Evolutionary conservation across 768 basidiomycete species (phyloP), one percentile per base, ranked within the genome.

Genomic region (Boletus subcaerulescens): DNA sequence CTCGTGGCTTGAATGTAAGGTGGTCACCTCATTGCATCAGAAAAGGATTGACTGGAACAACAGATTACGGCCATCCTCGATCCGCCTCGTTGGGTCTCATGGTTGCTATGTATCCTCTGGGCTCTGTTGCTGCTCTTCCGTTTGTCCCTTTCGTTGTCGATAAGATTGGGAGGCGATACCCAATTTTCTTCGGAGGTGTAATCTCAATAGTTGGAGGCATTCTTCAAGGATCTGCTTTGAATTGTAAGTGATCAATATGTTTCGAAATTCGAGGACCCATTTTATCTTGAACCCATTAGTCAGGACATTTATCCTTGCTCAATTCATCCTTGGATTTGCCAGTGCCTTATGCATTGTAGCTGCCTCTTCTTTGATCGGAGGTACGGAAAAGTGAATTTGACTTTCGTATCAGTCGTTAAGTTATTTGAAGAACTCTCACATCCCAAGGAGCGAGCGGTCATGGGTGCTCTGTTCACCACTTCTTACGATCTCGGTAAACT

Each of bases 21-120:
- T 8, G 2, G 7, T 39, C 38, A n/a, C n/a, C 6, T 39, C 38
- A 15, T 39, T n/a, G 38, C 7, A 14, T 39, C 17, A 13, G 15
- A 15, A 39, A 22, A 13, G 17, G 38, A 17, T n/a, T 39, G 38
- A 39, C 17, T 39, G 4, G 7, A 8, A 38, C 6, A 9, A 0
- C 39, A 85, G 83, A 80, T 69, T 86, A 78, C 63, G 60, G 80
- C 47, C 70, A 74, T 38, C 84, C 84, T 32, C 74, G 78, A 17
- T 82, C 80, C 6, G 73, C 77, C 3, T 71, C 79, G 13, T 71
- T 84, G 13, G 84, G 83, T n/a, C 65, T 83, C 10, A 79, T 85
- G 72, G 77, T 78, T 5, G 74, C 83, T 1, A 76, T 81, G 60
- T 86, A 84, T 60, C 80, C 82, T 2, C 75, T 84, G 12, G 84